Conservation (phyloP, 2,329 filamentous ascomycete genomes). For the Helicocarpus griseus region DNA sequence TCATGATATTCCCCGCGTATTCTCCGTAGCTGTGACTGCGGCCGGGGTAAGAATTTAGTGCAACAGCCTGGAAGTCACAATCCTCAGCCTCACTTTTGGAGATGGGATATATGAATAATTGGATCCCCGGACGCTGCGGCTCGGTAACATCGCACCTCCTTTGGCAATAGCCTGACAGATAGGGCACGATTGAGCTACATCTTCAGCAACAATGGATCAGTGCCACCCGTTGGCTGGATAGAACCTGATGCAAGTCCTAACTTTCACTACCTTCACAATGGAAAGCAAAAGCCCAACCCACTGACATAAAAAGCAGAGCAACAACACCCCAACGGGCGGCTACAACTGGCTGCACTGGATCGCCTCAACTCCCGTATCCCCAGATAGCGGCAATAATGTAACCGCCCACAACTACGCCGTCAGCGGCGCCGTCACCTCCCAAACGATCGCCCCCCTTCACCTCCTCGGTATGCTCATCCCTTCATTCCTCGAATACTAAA, state of each 20-base stretch:
- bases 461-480: conserved; percentile 49
- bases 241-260: conserved; percentile 32
- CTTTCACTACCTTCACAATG: neutral
- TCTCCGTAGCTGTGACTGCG: neutral
- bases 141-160: too few species aligned
- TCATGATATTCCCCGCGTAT: too few species aligned
- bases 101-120: neutral
- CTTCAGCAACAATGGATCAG: conserved; percentile 10
- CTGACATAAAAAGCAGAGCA: conserved; percentile 22
- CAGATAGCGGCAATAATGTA: conserved; percentile 40
- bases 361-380: too few species aligned
- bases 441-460: conserved; percentile 50
- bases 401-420: conserved; percentile 61
- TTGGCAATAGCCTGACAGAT: neutral
- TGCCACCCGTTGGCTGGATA: conserved; percentile 54
- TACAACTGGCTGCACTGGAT: conserved; percentile 61
- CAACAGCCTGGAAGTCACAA: too few species aligned
- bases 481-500: conserved; percentile 51
- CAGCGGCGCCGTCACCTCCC: conserved; percentile 61
- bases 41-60: neutral
- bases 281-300: neutral
- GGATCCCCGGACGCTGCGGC: neutral
- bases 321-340: conserved; percentile 54
- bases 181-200: neutral
- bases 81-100: neutral